A percentile compares a stretch with the other conserved stretches of the same genome.
Evolutionary conservation across 306 rosid species (phyloP).

Genomic region (Cucurbita pepo): DNA sequence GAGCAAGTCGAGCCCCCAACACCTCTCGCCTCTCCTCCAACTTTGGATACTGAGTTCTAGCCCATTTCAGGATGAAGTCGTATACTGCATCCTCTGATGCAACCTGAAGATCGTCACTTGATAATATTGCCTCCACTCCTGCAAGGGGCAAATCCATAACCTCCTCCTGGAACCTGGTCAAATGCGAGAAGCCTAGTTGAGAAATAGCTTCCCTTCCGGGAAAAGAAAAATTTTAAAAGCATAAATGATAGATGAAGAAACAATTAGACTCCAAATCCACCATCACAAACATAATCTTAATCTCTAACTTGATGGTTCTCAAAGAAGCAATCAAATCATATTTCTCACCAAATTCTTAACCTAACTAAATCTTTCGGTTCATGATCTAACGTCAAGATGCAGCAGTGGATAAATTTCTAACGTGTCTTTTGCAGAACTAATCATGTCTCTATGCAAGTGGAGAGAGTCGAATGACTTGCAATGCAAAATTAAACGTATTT

Average conservation of each 20-base stretch:
- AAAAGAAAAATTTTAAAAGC: neutral
- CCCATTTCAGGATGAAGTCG: conserved; percentile 89
- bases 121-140: conserved; percentile 78
- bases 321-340: neutral
- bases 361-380: neutral
- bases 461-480: neutral
- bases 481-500: neutral
- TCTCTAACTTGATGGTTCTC: neutral
- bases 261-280: neutral
- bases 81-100: conserved; percentile 96
- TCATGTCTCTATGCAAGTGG: neutral
- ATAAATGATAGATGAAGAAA: neutral
- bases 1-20: conserved; percentile 57
- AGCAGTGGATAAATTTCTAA: neutral
- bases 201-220: neutral
- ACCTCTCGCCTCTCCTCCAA: conserved; percentile 75
- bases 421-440: neutral
- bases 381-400: neutral
- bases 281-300: neutral
- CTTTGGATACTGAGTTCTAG: conserved; percentile 46
- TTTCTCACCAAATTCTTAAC: neutral
- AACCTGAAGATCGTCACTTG: conserved; percentile 88
- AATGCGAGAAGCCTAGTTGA: neutral
- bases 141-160: conserved; percentile 77
- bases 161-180: conserved; percentile 75